Percentiles rank a stretch among this genome's conserved stretches.
Evolutionary conservation across 768 basidiomycete species (phyloP).

Genomic region (Cubamyces lactineus): DNA sequence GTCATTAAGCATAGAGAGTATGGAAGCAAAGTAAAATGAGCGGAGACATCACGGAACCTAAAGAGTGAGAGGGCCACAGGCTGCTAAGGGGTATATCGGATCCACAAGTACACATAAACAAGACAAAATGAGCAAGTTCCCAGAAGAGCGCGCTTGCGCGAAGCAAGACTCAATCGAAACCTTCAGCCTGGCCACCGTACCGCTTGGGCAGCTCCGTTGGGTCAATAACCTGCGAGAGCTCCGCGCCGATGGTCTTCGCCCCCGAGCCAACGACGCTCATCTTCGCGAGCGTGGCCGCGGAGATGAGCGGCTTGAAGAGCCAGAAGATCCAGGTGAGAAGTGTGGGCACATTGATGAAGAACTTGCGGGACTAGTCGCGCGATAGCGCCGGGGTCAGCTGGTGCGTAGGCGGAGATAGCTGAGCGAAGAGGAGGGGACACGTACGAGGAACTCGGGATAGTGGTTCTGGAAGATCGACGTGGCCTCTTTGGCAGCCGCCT

Average conservation of each 20-base stretch:
- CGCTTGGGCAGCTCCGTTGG: conserved; percentile 60
- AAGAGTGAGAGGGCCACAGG: neutral
- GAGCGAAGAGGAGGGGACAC: conserved; percentile 21
- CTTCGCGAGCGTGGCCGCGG: conserved; percentile 76
- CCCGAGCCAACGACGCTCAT: conserved; percentile 78
- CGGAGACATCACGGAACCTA: neutral
- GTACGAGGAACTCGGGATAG: conserved; percentile 79
- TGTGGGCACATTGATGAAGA: conserved; percentile 81
- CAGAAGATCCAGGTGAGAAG: conserved; percentile 84
- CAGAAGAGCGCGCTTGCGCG: neutral
- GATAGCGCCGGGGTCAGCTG: neutral
- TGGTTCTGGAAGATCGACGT: conserved; percentile 74
- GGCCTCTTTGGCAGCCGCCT: conserved; percentile 75
- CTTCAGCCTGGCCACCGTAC: conserved; percentile 71
- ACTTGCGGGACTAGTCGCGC: conserved; percentile 61
- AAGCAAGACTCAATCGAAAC: conserved; percentile 37
- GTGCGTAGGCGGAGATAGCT: too few relatives aligned
- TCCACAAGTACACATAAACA: neutral
- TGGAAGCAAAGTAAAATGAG: neutral
- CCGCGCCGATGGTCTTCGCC: conserved; percentile 57
- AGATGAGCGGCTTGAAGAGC: conserved; percentile 75
- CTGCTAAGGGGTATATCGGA: conserved; percentile 5
- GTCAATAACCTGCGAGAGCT: conserved; percentile 61
- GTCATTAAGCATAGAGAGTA: too few relatives aligned
- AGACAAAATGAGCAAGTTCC: neutral